Base-by-base conservation (phyloP, 345 rosid species). In the Laguncularia racemosa region DNA sequence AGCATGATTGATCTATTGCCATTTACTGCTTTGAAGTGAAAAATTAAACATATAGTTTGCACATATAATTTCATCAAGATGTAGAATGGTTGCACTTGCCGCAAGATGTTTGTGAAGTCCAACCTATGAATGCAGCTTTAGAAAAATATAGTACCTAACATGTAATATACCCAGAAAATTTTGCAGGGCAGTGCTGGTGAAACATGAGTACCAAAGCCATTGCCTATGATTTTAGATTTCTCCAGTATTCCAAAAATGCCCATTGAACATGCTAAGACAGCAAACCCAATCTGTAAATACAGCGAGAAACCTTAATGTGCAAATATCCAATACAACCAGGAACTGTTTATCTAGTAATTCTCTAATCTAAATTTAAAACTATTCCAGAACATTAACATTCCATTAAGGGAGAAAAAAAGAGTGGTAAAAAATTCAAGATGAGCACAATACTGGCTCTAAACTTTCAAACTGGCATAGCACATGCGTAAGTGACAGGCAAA, bases 131-230 rank as follows among this genome's bases (percentile, higher is more conserved):
- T 11, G 54, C 18, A 15, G n/a, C n/a, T 17, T n/a, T 40, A 54
- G 44, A 52, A 20, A 53, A 11, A 38, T 16, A 12, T 59, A 3
- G 50, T 77, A 93, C 99, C 99, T 50, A 82, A 63, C 84, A 93
- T 77, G 78, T 66, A 75, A 63, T 82, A 79, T 38, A 82, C 71
- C 97, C 99, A 93, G 76, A 93, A 93, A 52, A 75, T 56, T 38
- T 97, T 79, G n/a, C 55, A 82, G 67, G 45, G 71, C 54, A 50
- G 77, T 44, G 55, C 85, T 82, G n/a, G 67, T 20, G 64, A 50
- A 78, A 76, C 74, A 85, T 0, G 96, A 85, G 71, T 72, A 81
- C 85, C 78, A 76, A 59, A 85, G 77, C 95, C 92, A 93, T 51
- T 51, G 75, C 65, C 83, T 75, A 44, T 58, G 79, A 71, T 78